Evolutionary conservation across 23 red algal genomes (phyloP), one percentile per base, ranked within the genome.

Genomic region (Gracilaria caudata): DNA sequence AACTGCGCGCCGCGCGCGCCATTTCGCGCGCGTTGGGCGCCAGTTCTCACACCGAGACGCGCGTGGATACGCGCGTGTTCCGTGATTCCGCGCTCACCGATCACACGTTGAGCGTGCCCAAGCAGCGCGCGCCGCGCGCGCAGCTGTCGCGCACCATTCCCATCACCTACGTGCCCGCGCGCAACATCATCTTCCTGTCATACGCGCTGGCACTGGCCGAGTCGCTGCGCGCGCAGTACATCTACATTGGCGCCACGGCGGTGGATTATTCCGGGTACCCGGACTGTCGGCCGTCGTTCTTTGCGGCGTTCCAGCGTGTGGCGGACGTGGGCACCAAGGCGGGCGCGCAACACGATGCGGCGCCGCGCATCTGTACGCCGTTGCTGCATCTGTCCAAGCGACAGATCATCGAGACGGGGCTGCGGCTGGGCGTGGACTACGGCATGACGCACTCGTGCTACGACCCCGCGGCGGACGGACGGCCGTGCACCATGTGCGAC

Each of bases 211-310:
- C 93, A 34, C 64, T 90, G 81, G 96, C 96, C 4, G 96, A 98
- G 58, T 82, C 84, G 17, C 39, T 82, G 32, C 66, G 80, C 21
- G 76, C 90, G 10, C 54, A 44, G 7, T 54, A 90, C 49, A 92
- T 98, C 39, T 95, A 93, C 87, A 95, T 95, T n/a, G 96, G 96
- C 32, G 92, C 96, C 14, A 98, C 95, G 51, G 96, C 86, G 11
- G 92, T 98, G 28, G 96, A 98, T 70, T 95, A 95, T 33, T 89
- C 86, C 25, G 92, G 96, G 8, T 98, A 98, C 68, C 96, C 96
- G 28, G 96, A 98, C 68, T 98, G 96, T 44, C 71, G 92, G 51
- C 92, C 92, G 10, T 56, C 84, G 16, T 98, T 82, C 77, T 90
- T 98, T 64, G 54, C 21, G 10, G 88, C 83, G 17, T 98, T 95